Evolutionary conservation across 768 basidiomycete species (phyloP), one percentile per base, ranked within the genome.

Genomic region (Podaxis carcinomalis): DNA sequence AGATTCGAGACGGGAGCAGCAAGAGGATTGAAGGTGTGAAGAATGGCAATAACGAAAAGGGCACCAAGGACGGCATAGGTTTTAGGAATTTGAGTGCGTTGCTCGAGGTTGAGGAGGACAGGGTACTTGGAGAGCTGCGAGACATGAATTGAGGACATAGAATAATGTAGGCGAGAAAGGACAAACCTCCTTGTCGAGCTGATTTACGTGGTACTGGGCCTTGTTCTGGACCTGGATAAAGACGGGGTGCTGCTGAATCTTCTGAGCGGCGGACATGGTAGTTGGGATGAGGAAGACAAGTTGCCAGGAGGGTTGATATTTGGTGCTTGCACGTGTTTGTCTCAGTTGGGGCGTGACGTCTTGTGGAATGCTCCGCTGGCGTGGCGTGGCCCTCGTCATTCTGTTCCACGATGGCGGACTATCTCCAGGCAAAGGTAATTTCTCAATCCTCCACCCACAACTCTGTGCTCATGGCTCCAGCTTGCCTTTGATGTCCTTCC

Each of bases 171-270:
- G 47, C 37, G 53, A 21, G 40, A 19, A 14, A 42, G 19, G 9
- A 77, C 84, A 40, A 47, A 94, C 95, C 90, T 98, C 95, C 75
- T 97, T 97, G 81, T 98, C 96, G 70, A 98, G 89, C 81, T 95
- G 91, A 75, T 72, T 77, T 70, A 93, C 76, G 73, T 97, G 93
- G 78, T 89, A 84, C 67, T 80, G 80, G 63, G 87, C 90, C 81
- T 89, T 91, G 73, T 84, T 87, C 77, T 90, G 87, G 25, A 85
- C 93, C 76, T 95, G 91, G 68, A 90, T 67, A 78, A 89, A 86
- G 68, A 87, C 80, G 35, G 95, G 94, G 79, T 96, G 95, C 72
- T 90, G 88, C 77, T 93, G 88, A 65, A 95, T 74, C 76, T 88
- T 89, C 79, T 93, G 86, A 25, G 86, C 75, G 62, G 90, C 85